Evolutionary conservation across 345 rosid species (phyloP).

Genomic region (Noccaea caerulescens): DNA sequence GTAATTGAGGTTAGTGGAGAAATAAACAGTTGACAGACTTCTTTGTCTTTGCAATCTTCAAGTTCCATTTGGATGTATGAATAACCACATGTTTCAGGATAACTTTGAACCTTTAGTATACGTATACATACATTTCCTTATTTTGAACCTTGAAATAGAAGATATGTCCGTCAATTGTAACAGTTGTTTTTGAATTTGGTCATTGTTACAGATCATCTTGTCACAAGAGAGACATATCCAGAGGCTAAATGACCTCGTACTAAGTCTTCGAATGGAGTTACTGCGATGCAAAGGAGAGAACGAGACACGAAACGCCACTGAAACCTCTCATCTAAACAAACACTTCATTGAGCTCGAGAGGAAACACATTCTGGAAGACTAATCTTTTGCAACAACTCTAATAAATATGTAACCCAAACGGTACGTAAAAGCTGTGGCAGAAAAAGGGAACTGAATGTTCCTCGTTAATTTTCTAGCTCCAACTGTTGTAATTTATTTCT

Average conservation of each 20-base stretch:
- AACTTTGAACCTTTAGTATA: neutral
- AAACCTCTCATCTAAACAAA: slow-evolving; percentile 42
- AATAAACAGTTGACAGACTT: neutral
- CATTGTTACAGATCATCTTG: slow-evolving; percentile 68
- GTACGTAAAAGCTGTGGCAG: slow-evolving; percentile 27
- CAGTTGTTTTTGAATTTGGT: neutral
- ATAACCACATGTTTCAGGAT: neutral
- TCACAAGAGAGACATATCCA: slow-evolving; percentile 84
- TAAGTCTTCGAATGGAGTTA: slow-evolving; percentile 63
- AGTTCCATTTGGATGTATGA: neutral
- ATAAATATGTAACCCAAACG: slow-evolving; percentile 1
- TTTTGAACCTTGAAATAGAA: neutral
- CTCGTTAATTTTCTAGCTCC: slow-evolving; percentile 9
- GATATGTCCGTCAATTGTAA: neutral
- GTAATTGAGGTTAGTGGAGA: slow-evolving; percentile 7
- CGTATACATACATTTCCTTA: neutral
- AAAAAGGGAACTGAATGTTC: slow-evolving; percentile 9
- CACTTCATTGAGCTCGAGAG: slow-evolving; percentile 63
- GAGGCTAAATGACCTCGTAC: slow-evolving; percentile 72
- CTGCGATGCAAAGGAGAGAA: slow-evolving; percentile 58
- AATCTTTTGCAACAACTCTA: slow-evolving; percentile 20
- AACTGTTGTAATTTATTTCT: slow-evolving; percentile 25
- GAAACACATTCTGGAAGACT: slow-evolving; percentile 63
- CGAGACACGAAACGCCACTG: slow-evolving; percentile 49
- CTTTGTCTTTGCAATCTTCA: neutral